Conservation (phyloP, 768 basidiomycete genomes). For the Lyophyllum decastes region DNA sequence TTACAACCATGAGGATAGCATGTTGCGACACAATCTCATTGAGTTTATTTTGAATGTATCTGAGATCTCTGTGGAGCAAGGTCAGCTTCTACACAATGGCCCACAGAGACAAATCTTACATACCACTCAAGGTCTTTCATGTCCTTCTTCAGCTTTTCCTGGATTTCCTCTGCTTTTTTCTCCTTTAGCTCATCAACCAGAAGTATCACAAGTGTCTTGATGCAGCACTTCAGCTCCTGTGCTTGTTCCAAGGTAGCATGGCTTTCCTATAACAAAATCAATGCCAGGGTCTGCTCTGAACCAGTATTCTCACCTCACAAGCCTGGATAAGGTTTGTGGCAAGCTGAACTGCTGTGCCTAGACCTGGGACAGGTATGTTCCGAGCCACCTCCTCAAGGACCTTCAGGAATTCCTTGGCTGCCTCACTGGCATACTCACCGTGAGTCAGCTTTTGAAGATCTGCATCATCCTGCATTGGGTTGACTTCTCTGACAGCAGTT, state of each 20-base stretch:
- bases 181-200: constrained; percentile 4
- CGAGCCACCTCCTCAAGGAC: constrained; percentile 2
- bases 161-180: neutral
- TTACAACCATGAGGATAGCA: too few relatives aligned
- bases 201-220: neutral
- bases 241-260: constrained; percentile 2
- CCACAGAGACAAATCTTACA: neutral
- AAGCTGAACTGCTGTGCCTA: constrained; percentile 3
- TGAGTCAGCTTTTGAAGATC: too few relatives aligned
- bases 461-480: too few relatives aligned
- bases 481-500: too few relatives aligned
- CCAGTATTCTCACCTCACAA: constrained; percentile 1
- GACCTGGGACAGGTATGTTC: constrained; percentile 3
- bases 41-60: neutral
- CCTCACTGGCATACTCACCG: constrained; percentile 4
- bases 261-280: neutral
- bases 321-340: neutral
- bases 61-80: neutral
- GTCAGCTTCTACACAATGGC: too few relatives aligned
- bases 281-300: neutral
- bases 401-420: neutral
- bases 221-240: constrained; percentile 2
- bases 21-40: neutral
- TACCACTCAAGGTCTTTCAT: neutral
- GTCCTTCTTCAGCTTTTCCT: neutral